These are phyloP conservation scores for Phlebopus sp. DNA, from an alignment of 1,284 basidiomycete genomes.

Conservation along the genomic window DNA sequence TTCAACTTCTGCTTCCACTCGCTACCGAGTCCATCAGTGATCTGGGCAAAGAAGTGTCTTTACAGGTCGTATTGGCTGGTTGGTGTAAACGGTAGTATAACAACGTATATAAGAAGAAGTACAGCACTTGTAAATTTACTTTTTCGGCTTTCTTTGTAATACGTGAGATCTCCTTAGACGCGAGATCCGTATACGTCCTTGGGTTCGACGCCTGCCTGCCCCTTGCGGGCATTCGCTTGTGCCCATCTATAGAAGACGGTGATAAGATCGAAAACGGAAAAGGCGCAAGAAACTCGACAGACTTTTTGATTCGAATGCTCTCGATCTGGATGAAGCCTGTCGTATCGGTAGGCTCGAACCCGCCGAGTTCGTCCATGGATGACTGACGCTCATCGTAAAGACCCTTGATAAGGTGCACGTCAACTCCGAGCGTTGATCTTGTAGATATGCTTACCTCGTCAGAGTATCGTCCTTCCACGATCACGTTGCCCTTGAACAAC, in stretches of 20 bases:
- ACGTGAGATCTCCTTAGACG: constrained; percentile 15
- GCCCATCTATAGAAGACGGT: constrained; percentile 62
- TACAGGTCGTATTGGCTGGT: not conserved
- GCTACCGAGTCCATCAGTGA: not conserved
- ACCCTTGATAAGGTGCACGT: constrained; percentile 45
- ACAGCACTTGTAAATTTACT: not conserved
- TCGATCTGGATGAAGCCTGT: constrained; percentile 94
- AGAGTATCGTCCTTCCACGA: constrained; percentile 90
- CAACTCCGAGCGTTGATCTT: not conserved
- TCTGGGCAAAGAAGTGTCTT: not conserved
- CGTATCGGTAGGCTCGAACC: constrained; percentile 92
- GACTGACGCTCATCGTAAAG: constrained; percentile 95
- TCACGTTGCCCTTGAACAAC: constrained; percentile 95
- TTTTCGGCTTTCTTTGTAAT: not conserved
- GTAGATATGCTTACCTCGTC: constrained; percentile 59
- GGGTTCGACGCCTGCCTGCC: constrained; percentile 72
- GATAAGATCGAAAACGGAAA: not conserved
- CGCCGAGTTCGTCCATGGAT: constrained; percentile 99
- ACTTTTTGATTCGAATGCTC: constrained; percentile 95
- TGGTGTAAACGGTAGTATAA: not conserved
- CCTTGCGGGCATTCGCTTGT: constrained; percentile 79
- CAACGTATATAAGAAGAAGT: not conserved
- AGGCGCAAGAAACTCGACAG: constrained; percentile 31
- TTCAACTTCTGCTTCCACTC: not conserved
- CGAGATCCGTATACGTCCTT: constrained; percentile 37